Evolutionary conservation across 2,329 filamentous ascomycete genomes (phyloP).

Genomic region (Fusarium sp.): DNA sequence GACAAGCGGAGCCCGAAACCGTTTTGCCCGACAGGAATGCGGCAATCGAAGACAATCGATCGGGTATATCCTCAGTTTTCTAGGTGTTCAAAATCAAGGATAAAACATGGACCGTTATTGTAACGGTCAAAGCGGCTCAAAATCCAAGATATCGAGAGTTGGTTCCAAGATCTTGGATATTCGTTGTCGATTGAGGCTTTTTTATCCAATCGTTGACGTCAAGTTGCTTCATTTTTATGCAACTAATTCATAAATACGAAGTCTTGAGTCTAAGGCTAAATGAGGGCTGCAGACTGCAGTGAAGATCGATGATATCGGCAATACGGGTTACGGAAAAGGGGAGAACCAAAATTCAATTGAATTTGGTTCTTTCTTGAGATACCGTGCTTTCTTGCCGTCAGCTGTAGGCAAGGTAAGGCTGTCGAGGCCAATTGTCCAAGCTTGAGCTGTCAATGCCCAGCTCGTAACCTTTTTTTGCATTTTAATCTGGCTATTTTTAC

Average conservation of each 20-base stretch:
- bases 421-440: background rate
- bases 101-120: conserved; percentile 9
- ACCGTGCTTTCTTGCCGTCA: background rate
- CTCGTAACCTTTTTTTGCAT: background rate
- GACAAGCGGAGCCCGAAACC: conserved; percentile 4
- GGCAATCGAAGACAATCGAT: conserved; percentile 13
- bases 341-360: background rate
- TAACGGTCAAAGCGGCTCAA: background rate
- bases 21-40: background rate
- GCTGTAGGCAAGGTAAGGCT: background rate
- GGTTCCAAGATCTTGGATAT: background rate
- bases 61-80: background rate
- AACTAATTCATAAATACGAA: conserved; percentile 22
- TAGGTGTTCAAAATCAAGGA: conserved; percentile 3
- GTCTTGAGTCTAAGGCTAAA: conserved; percentile 1
- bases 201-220: conserved; percentile 24
- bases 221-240: conserved; percentile 3
- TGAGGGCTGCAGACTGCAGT: background rate
- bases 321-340: background rate
- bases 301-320: background rate
- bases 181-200: conserved; percentile 19
- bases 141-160: background rate
- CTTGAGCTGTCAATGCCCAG: background rate
- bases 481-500: background rate
- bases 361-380: background rate